These are phyloP conservation scores for Schizosaccharomyces cryophilus DNA, from an alignment of 805 yeast species.

Conservation along the genomic window DNA sequence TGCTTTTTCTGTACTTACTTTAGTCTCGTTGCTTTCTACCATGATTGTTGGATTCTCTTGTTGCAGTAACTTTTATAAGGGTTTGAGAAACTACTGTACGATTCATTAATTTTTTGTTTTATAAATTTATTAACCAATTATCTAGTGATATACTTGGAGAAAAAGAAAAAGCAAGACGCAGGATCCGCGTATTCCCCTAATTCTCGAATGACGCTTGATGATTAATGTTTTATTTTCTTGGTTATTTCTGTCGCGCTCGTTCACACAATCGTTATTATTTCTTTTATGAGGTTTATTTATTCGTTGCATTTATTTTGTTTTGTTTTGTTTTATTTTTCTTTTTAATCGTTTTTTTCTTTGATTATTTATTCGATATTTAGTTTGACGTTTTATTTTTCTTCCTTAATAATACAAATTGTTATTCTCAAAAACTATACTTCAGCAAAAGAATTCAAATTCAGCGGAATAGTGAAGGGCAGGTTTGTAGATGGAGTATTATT, in stretches of 20 bases:
- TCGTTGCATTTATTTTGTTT: neutral
- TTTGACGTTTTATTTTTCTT: too few species aligned
- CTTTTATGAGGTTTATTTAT: neutral
- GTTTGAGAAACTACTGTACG: constrained; percentile 8
- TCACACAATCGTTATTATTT: neutral
- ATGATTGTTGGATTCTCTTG: constrained; percentile 13
- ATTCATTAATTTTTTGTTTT: too few species aligned
- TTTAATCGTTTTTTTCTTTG: too few species aligned
- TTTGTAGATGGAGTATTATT: constrained; percentile 60
- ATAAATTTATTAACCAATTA: neutral
- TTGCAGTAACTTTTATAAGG: constrained; percentile 12
- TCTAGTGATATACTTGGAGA: neutral
- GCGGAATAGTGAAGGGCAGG: constrained; percentile 54
- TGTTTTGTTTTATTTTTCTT: too few species aligned
- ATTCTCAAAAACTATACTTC: constrained; percentile 14
- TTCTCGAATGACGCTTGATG: neutral
- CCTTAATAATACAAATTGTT: too few species aligned
- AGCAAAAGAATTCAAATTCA: constrained; percentile 64
- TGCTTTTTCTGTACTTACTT: constrained; percentile 21
- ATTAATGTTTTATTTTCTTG: constrained; percentile 3
- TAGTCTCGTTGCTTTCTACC: constrained; percentile 18
- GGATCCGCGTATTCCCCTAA: neutral
- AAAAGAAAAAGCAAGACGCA: neutral
- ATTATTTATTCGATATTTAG: constrained; percentile 4
- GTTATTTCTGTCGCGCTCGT: constrained; percentile 6